Evolutionary conservation across 1,284 basidiomycete species (phyloP).

Genomic region (Chalciporus sp.): DNA sequence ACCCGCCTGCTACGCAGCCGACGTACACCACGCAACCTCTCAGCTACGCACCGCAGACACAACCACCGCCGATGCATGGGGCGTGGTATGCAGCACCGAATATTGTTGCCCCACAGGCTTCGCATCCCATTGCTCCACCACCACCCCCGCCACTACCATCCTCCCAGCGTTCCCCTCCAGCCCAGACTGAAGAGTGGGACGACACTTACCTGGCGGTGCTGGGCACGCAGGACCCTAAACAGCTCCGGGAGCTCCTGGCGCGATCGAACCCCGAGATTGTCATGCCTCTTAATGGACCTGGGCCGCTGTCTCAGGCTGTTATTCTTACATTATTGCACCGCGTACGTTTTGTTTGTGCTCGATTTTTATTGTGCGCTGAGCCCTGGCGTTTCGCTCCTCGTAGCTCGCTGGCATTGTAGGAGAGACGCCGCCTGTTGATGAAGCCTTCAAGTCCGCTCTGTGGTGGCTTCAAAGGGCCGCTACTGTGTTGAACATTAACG

Average conservation of each 20-base stretch:
- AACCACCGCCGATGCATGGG: conserved; percentile 47
- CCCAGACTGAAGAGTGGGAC: conserved; percentile 75
- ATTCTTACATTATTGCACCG: conserved; percentile 78
- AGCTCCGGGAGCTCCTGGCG: conserved; percentile 71
- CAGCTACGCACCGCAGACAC: conserved; percentile 41
- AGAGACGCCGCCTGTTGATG: conserved; percentile 73
- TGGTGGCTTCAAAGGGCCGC: conserved; percentile 84
- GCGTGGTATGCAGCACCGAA: conserved; percentile 55
- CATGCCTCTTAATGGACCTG: conserved; percentile 70
- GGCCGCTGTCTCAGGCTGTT: conserved; percentile 78
- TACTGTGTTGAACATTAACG: conserved; percentile 68
- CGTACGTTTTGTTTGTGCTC: conserved; percentile 45
- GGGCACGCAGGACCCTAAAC: conserved; percentile 68
- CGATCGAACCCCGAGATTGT: conserved; percentile 75
- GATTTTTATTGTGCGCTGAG: conserved; percentile 7
- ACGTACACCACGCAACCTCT: conserved; percentile 27
- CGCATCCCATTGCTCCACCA: conserved; percentile 70
- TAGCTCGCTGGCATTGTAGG: conserved; percentile 72
- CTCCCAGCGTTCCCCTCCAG: conserved; percentile 56
- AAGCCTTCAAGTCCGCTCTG: conserved; percentile 74
- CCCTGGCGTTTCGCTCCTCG: conserved; percentile 4
- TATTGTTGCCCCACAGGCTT: conserved; percentile 75
- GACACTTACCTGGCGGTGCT: conserved; percentile 76
- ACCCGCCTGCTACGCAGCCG: conserved; percentile 43
- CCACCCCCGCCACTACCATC: conserved; percentile 51